phyloP scores from a whole-genome alignment of 2,329 filamentous ascomycete genomes.

The Neonectria ditissima region DNA sequence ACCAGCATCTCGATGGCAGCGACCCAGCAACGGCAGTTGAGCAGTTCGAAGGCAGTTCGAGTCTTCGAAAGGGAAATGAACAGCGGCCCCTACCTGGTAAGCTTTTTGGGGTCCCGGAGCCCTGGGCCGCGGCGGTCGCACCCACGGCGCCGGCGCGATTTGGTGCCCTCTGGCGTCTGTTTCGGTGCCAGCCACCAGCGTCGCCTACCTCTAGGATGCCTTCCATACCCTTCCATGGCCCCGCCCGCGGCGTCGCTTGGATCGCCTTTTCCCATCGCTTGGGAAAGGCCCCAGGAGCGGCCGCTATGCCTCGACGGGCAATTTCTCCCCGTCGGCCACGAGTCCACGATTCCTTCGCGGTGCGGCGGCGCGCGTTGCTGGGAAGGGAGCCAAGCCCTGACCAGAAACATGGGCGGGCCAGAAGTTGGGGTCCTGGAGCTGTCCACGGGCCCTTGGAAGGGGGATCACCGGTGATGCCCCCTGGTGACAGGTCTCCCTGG shows the following conservation, averaged over 20 bases:
- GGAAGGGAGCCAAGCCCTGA: conserved; percentile 15
- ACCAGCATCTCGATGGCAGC: conserved; percentile 32
- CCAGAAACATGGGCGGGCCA: conserved; percentile 9
- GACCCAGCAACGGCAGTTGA: conserved; percentile 27
- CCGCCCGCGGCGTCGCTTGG: conserved; percentile 34
- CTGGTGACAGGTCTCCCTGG: conserved; percentile 4
- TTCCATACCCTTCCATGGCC: conserved; percentile 43
- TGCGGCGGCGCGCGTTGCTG: too few relatives aligned
- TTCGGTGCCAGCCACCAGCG: conserved; percentile 27
- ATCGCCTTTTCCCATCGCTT: conserved; percentile 41
- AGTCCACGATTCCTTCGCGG: conserved; percentile 23
- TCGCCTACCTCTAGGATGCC: conserved; percentile 32
- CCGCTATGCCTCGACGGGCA: conserved; percentile 42
- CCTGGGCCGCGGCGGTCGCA: conserved; percentile 34
- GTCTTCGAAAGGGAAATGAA: conserved; percentile 40
- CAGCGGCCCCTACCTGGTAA: conserved; percentile 16
- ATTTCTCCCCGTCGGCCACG: conserved; percentile 37
- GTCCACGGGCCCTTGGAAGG: conserved; percentile 9
- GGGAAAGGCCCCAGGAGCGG: conserved; percentile 38
- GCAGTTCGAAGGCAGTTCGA: background rate
- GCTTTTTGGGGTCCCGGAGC: conserved; percentile 32
- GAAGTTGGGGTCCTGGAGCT: conserved; percentile 22
- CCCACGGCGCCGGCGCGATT: conserved; percentile 30
- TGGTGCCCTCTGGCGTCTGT: conserved; percentile 26
- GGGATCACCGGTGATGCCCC: conserved; percentile 7